Conservation (phyloP, 495 filamentous ascomycete genomes). For the Corynascus novoguineensis region DNA sequence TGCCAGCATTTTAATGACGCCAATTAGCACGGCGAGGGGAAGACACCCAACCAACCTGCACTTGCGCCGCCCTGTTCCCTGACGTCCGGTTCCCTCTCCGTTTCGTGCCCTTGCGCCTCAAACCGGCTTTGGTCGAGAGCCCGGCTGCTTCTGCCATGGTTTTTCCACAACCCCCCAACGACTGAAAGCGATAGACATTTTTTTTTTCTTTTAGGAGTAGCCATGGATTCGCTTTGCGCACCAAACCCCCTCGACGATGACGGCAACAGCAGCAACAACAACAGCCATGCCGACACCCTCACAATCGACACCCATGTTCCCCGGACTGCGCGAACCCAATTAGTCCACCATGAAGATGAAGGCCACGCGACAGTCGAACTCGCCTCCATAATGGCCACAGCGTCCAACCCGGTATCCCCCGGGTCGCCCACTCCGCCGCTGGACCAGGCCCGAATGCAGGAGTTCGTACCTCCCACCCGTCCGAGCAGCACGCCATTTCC, state of each 20-base stretch:
- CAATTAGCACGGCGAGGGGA: neutral
- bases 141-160: slow-evolving; percentile 25
- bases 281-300: slow-evolving; percentile 24
- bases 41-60: neutral
- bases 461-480: slow-evolving; percentile 48
- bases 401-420: slow-evolving; percentile 49
- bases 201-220: neutral
- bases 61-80: neutral
- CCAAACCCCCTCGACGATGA: slow-evolving; percentile 25
- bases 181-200: slow-evolving; percentile 10
- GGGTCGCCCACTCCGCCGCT: slow-evolving; percentile 50
- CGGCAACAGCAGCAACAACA: slow-evolving; percentile 24
- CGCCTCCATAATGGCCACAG: slow-evolving; percentile 46
- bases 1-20: neutral
- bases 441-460: slow-evolving; percentile 39
- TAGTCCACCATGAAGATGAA: slow-evolving; percentile 36
- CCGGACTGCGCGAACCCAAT: slow-evolving; percentile 23
- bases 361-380: slow-evolving; percentile 41
- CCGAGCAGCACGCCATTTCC: slow-evolving; percentile 55
- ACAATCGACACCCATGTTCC: slow-evolving; percentile 27
- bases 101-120: neutral
- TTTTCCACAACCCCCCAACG: slow-evolving; percentile 18
- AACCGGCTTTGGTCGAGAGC: neutral
- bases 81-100: neutral
- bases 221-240: slow-evolving; percentile 16